phyloP scores from a whole-genome alignment of 2,329 filamentous ascomycete species.

The Monosporascus sp. region DNA sequence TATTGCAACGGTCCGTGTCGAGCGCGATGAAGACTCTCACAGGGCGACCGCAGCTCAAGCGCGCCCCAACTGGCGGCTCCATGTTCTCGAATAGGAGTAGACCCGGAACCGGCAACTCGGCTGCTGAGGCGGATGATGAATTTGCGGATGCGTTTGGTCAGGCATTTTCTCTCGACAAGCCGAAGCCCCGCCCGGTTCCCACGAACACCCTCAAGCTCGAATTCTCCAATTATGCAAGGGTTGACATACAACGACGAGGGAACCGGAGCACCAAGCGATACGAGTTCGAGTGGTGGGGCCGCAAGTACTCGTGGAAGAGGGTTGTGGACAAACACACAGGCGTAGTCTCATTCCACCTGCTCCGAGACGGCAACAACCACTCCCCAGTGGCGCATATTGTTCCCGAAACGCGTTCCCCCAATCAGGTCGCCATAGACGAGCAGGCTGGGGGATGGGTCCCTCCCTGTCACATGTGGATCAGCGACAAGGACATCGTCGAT shows the following conservation, averaged over 20 bases:
- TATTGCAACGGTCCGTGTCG: conserved; percentile 42
- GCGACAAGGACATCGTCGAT: conserved; percentile 63
- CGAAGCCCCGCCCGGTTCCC: conserved; percentile 40
- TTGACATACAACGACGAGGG: conserved; percentile 71
- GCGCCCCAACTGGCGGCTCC: conserved; percentile 29
- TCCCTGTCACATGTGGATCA: conserved; percentile 87
- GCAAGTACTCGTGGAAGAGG: conserved; percentile 78
- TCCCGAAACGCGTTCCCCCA: conserved; percentile 68
- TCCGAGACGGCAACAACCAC: conserved; percentile 57
- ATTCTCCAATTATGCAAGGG: conserved; percentile 94
- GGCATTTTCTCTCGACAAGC: conserved; percentile 25
- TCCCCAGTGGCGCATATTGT: conserved; percentile 77
- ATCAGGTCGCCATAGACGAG: conserved; percentile 66
- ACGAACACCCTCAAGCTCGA: conserved; percentile 84
- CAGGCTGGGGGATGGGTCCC: conserved; percentile 83
- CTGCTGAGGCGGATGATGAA: conserved; percentile 26
- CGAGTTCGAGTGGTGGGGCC: conserved; percentile 91
- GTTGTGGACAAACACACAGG: conserved; percentile 62
- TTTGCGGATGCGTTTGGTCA: conserved; percentile 20
- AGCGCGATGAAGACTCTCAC: conserved; percentile 44
- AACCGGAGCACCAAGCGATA: conserved; percentile 68
- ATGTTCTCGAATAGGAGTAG: conserved; percentile 25
- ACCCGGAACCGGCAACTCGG: conserved; percentile 32
- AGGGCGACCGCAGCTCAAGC: conserved; percentile 30
- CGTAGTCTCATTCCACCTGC: conserved; percentile 73